A percentile compares a stretch with the other conserved stretches of the same genome.
phyloP scores from a whole-genome alignment of 805 yeast genomes.

The Starmerella riodocensis region DNA sequence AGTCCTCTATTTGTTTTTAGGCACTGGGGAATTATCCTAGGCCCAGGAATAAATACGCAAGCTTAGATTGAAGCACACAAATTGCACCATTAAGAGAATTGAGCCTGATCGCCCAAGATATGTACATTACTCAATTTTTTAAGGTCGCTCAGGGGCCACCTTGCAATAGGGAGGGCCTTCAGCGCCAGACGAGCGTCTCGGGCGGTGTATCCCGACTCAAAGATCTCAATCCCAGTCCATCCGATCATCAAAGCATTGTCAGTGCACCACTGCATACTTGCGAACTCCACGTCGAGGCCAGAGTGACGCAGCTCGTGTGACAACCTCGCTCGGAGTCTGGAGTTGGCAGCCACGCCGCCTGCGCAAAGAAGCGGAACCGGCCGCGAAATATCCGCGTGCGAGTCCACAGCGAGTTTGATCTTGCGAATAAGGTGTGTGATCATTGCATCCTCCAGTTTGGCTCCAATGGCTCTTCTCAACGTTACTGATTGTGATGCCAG shows the following conservation, averaged over 20 bases:
- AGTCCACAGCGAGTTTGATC: constrained; percentile 37
- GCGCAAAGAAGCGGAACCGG: constrained; percentile 46
- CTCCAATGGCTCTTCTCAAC: constrained; percentile 19
- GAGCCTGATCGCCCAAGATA: no score
- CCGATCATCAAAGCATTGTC: constrained; percentile 97
- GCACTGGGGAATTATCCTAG: no score
- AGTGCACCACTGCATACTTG: constrained; percentile 63
- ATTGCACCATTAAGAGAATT: no score
- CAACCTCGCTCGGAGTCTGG: constrained; percentile 22
- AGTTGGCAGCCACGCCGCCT: constrained; percentile 89
- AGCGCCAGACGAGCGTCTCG: constrained; percentile 20
- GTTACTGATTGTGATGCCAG: constrained; percentile 15
- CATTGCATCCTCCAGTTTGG: constrained; percentile 42
- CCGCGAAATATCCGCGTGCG: constrained; percentile 14
- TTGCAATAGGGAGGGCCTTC: constrained; percentile 50
- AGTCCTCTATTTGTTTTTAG: no score
- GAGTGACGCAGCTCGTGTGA: constrained; percentile 11
- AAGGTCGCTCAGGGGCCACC: constrained; percentile 65
- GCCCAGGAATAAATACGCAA: no score
- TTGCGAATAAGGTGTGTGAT: constrained; percentile 64
- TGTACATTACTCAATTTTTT: neutral
- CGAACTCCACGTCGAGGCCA: constrained; percentile 42
- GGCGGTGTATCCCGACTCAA: constrained; percentile 33
- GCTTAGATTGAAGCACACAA: no score
- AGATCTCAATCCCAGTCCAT: constrained; percentile 87